Conservation (phyloP, 176 grass and related monocot species). For the Chrysopogon serrulatus region DNA sequence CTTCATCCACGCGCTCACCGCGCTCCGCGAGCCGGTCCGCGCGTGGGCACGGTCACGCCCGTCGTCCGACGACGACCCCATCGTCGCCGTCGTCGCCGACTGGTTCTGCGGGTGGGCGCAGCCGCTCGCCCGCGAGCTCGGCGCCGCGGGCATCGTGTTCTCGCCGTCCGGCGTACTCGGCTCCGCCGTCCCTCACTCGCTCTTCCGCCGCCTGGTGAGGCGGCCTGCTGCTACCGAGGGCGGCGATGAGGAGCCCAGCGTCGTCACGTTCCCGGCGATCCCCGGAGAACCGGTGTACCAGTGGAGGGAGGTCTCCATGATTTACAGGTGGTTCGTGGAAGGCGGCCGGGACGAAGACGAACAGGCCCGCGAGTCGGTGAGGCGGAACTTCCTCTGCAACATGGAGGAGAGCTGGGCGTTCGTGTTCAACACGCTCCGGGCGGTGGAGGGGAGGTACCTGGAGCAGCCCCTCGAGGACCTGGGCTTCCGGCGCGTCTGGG, state of each 20-base stretch:
- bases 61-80: not conserved
- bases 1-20: slow-evolving; percentile 33
- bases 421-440: slow-evolving; percentile 47
- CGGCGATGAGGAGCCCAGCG: slow-evolving; percentile 5
- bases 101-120: slow-evolving; percentile 59
- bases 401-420: slow-evolving; percentile 26
- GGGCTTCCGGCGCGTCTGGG: slow-evolving; percentile 36
- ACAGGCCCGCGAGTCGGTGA: slow-evolving; percentile 22
- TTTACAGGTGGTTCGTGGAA: slow-evolving; percentile 37
- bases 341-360: not conserved
- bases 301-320: slow-evolving; percentile 45
- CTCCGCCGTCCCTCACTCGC: slow-evolving; percentile 31
- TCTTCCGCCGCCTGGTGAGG: slow-evolving; percentile 24
- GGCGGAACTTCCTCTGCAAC: slow-evolving; percentile 55
- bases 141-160: slow-evolving; percentile 46
- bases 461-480: slow-evolving; percentile 40
- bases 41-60: not conserved
- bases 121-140: slow-evolving; percentile 38
- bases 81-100: slow-evolving; percentile 49
- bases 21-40: slow-evolving; percentile 25
- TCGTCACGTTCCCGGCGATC: slow-evolving; percentile 35
- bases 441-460: slow-evolving; percentile 47
- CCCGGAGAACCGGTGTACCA: slow-evolving; percentile 26
- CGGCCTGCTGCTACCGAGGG: not conserved
- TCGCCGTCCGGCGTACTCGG: slow-evolving; percentile 42